Base-by-base conservation (phyloP, 148 eudicot species). In the Amaranthus cruentus region DNA sequence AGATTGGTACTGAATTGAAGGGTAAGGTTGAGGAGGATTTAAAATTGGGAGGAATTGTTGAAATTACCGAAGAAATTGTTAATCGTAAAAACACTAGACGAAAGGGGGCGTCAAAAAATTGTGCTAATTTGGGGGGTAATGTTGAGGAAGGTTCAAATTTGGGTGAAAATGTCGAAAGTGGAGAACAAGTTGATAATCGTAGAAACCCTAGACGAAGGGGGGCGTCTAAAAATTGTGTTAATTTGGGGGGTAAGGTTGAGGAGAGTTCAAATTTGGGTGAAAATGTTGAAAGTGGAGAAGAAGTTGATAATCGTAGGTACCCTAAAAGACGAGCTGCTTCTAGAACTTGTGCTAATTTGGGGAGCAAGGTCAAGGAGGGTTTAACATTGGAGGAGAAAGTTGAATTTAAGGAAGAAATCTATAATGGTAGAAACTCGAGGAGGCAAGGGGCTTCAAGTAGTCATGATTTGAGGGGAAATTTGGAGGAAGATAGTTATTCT, bases 121-220 rank as follows among this genome's bases (percentile, higher is more conserved):
- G 38, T 28, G 38, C 38, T 28, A 28, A 28, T 28, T 28, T 28
- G 38, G 38, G 38, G 38, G 38, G 38, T 28, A 92, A 88, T 75
- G 71, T 92, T 48, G 97, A 95, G 6, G 95, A 92, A 74, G 87
- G 92, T 12, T 72, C 81, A 11, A 86, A 89, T 72, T 77, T 64
- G 71, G 88, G 89, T 51, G 50, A 38, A 10, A 47, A 70, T 65
- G 51, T 75, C 21, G 83, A 57, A 52, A 43, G 48, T 46, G 64
- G 47, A 6, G 86, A 13, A 5, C 80, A 11, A 54, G 49, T 13
- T 21, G 59, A 12, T 65, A 55, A 55, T 74, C 73, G 75, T 43
- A 65, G 86, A 54, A 80, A 72, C 71, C 62, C 77, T 47, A 82
- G 79, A 47, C 56, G 44, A 9, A 21, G 53, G 50, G n/a, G 71